Evolutionary conservation across 1,284 basidiomycete genomes (phyloP).

Genomic region (Kwoniella shivajii): DNA sequence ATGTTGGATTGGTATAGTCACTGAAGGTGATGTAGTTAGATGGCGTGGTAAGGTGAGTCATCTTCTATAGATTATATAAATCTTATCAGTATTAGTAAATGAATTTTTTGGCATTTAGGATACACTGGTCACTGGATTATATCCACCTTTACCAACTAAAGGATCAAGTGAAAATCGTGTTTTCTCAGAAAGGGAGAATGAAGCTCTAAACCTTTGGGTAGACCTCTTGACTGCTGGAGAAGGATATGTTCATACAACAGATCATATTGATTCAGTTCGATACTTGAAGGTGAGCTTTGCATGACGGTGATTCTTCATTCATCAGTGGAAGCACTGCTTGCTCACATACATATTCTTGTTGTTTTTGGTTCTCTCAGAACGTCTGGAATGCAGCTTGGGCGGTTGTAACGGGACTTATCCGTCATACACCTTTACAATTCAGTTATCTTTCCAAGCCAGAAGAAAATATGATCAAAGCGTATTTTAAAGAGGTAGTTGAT

Average conservation of each 20-base stretch:
- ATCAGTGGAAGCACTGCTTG: too few relatives aligned
- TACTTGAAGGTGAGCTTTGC: slow-evolving; percentile 33
- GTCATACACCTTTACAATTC: slow-evolving; percentile 35
- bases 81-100: neutral
- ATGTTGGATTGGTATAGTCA: slow-evolving; percentile 44
- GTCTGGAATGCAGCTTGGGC: slow-evolving; percentile 50
- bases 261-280: slow-evolving; percentile 39
- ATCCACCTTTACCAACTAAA: slow-evolving; percentile 29
- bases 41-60: slow-evolving; percentile 37
- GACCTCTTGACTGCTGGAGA: slow-evolving; percentile 30
- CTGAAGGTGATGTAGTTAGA: slow-evolving; percentile 36
- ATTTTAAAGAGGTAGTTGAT: slow-evolving; percentile 44
- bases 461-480: slow-evolving; percentile 35
- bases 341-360: too few relatives aligned
- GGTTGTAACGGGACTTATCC: slow-evolving; percentile 42
- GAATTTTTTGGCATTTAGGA: slow-evolving; percentile 21
- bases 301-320: too few relatives aligned
- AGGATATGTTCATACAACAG: slow-evolving; percentile 25
- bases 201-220: slow-evolving; percentile 28
- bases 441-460: slow-evolving; percentile 24
- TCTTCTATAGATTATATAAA: too few relatives aligned
- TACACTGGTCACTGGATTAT: slow-evolving; percentile 40
- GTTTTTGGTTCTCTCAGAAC: slow-evolving; percentile 34
- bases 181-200: slow-evolving; percentile 21
- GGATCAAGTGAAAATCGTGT: slow-evolving; percentile 6